Evolutionary conservation across 129 eudicot genomes (phyloP), one percentile per base, ranked within the genome.

Genomic region (Smallanthus sonchifolius): DNA sequence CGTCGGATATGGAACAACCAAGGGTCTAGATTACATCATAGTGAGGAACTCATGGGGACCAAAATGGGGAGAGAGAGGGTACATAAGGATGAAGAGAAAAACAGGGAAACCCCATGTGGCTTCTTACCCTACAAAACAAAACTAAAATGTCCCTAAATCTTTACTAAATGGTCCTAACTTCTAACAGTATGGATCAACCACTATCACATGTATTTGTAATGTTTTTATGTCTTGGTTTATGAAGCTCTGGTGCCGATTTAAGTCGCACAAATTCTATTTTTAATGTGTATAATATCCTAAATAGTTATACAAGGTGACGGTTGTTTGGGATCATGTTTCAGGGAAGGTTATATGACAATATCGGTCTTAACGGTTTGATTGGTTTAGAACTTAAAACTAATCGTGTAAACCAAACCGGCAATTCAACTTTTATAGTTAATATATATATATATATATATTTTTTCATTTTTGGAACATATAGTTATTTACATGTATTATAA

Each of bases 31-130:
- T 45, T 84, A 86, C 83, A 61, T 91, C 16, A 83, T 68, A 44
- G 95, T 91, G 61, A 86, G 83, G 83, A 91, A 91, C 76, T 91
- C 97, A 1, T 91, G 97, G 97, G 97, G 95, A 15, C 79, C 88
- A 9, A 86, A 82, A 82, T 88, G 97, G 95, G 95, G 95, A 66
- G 97, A 88, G 72, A 91, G 86, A 76, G 97, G 97, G 2, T 91
- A 79, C 86, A 91, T 91, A 10, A 91, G 95, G 73, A 84, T 91
- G 92, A 91, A 81, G 84, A 88, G 97, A 48, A 88, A 78, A 43
- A 91, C 80, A 3, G 95, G 90, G 14, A 91, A 88, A 75, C 77
- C 88, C 20, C 82, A 84, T 66, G 97, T 91, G 97, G 97, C 94
- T 70, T 91, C 97, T 80, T 91, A 77, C 73, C 97, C 94, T 47